Evolutionary conservation across 2,329 filamentous ascomycete species (phyloP).

Genomic region (Huntiella moniliformis): DNA sequence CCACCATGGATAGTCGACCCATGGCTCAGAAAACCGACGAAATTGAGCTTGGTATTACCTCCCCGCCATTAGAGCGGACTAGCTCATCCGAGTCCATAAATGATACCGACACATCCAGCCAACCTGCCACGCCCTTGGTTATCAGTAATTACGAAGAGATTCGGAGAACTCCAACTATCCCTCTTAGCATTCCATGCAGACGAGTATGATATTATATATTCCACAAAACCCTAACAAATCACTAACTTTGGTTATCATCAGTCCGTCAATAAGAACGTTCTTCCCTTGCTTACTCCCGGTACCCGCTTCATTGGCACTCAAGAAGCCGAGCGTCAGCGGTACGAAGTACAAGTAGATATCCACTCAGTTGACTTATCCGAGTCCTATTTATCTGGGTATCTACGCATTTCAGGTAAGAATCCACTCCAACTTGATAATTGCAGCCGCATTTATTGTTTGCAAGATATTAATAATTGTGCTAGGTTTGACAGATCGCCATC

Average conservation of each 20-base stretch:
- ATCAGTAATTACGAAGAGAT: too few relatives aligned
- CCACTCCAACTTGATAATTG: slow-evolving; percentile 6
- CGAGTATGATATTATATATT: slow-evolving; percentile 1
- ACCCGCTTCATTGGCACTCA: slow-evolving; percentile 83
- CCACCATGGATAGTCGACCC: too few relatives aligned
- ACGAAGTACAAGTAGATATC: slow-evolving; percentile 91
- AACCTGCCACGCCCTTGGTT: too few relatives aligned
- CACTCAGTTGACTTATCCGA: slow-evolving; percentile 91
- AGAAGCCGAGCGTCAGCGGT: slow-evolving; percentile 78
- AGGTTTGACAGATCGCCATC: slow-evolving; percentile 91
- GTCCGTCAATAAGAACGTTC: slow-evolving; percentile 24
- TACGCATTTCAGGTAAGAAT: slow-evolving; percentile 72
- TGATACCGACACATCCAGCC: too few relatives aligned
- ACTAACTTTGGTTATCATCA: not conserved
- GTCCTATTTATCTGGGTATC: slow-evolving; percentile 84
- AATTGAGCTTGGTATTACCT: too few relatives aligned
- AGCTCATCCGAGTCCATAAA: too few relatives aligned
- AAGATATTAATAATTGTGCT: not conserved
- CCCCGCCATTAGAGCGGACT: too few relatives aligned
- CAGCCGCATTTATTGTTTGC: slow-evolving; percentile 1
- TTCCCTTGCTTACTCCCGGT: slow-evolving; percentile 68
- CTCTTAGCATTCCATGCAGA: not conserved
- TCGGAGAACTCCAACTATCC: too few relatives aligned
- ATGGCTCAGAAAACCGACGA: too few relatives aligned
- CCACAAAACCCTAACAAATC: not conserved